Conservation (phyloP, 73 alveolate genomes). For the Blepharisma japonicum region DNA sequence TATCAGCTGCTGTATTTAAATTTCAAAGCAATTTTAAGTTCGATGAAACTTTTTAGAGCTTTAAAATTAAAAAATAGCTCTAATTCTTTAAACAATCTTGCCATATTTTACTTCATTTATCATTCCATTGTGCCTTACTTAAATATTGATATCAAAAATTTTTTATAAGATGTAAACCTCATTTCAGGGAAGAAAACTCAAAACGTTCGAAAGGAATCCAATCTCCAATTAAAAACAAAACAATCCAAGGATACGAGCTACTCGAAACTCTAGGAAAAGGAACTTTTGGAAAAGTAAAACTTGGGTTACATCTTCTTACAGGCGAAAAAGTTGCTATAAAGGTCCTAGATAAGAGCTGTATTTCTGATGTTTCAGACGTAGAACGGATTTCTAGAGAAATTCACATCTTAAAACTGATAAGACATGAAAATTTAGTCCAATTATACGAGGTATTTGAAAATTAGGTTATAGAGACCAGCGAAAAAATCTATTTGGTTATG, state of each 20-base stretch:
- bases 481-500: slow-evolving; percentile 44
- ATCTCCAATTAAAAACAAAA: neutral
- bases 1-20: too few relatives aligned
- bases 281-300: slow-evolving; percentile 90
- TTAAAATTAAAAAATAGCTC: too few relatives aligned
- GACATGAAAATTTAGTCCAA: slow-evolving; percentile 60
- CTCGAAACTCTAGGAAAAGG: slow-evolving; percentile 87
- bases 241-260: slow-evolving; percentile 51
- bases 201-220: too few relatives aligned
- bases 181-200: too few relatives aligned
- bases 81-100: too few relatives aligned
- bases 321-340: slow-evolving; percentile 81
- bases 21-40: too few relatives aligned
- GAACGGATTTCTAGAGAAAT: slow-evolving; percentile 50
- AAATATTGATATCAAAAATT: too few relatives aligned
- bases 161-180: too few relatives aligned
- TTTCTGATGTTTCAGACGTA: slow-evolving; percentile 43
- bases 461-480: slow-evolving; percentile 41
- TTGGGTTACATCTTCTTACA: slow-evolving; percentile 77
- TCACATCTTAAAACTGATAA: slow-evolving; percentile 40
- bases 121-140: too few relatives aligned
- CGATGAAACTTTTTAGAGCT: too few relatives aligned
- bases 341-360: slow-evolving; percentile 45
- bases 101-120: too few relatives aligned
- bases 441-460: slow-evolving; percentile 37